A percentile compares a stretch with the other conserved stretches of the same genome.
phyloP scores from a whole-genome alignment of 257 asterid genomes.

The Pogostemon cablin region DNA sequence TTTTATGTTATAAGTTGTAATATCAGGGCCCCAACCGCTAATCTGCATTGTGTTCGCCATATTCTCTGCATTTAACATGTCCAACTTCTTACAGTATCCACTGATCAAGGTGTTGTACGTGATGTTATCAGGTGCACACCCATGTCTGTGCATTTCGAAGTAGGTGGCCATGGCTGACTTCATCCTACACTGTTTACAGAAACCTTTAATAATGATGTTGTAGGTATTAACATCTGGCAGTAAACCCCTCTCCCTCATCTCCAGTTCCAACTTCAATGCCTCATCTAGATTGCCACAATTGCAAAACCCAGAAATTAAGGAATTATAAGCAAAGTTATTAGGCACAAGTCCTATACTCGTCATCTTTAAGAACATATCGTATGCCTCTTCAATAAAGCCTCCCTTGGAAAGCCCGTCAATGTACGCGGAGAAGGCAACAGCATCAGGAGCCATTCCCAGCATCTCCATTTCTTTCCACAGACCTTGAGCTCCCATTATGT shows the following conservation, averaged over 20 bases:
- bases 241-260: slow-evolving; percentile 77
- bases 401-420: slow-evolving; percentile 71
- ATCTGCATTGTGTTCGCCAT: slow-evolving; percentile 54
- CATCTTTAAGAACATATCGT: slow-evolving; percentile 56
- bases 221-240: slow-evolving; percentile 73
- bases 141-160: slow-evolving; percentile 58
- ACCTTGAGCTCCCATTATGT: slow-evolving; percentile 62
- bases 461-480: slow-evolving; percentile 83
- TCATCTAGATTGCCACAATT: slow-evolving; percentile 56
- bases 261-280: slow-evolving; percentile 66
- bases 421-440: slow-evolving; percentile 86
- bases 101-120: slow-evolving; percentile 86
- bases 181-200: slow-evolving; percentile 85
- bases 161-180: slow-evolving; percentile 66
- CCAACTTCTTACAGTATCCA: slow-evolving; percentile 81
- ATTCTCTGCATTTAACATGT: slow-evolving; percentile 70
- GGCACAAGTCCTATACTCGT: slow-evolving; percentile 68
- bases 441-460: slow-evolving; percentile 80
- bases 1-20: slow-evolving; percentile 77
- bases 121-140: slow-evolving; percentile 71
- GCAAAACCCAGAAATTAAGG: slow-evolving; percentile 80
- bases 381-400: slow-evolving; percentile 70
- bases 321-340: slow-evolving; percentile 79
- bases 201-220: slow-evolving; percentile 79
- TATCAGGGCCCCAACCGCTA: slow-evolving; percentile 80